phyloP scores from a whole-genome alignment of 164 flowering plant genomes.

The grape (Vitis vinifera) region ASM3070453v1 NC_081815.1:3473501-3474000 shows the following conservation, averaged over 20 bases:
- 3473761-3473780: not conserved
- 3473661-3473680: slow-evolving; percentile 65
- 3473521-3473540: slow-evolving; percentile 43
- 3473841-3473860: no score
- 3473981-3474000: slow-evolving; percentile 88
- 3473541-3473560: slow-evolving; percentile 51
- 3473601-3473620: slow-evolving; percentile 82
- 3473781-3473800: not conserved
- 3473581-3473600: slow-evolving; percentile 66
- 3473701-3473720: not conserved
- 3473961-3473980: slow-evolving; percentile 73
- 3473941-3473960: slow-evolving; percentile 67
- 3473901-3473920: not conserved
- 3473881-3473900: not conserved
- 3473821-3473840: no score
- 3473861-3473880: not conserved
- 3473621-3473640: slow-evolving; percentile 63
- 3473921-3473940: slow-evolving; percentile 33
- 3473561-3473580: slow-evolving; percentile 65
- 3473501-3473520: slow-evolving; percentile 82
- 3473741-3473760: not conserved
- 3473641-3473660: slow-evolving; percentile 56
- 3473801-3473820: not conserved
- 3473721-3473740: not conserved
- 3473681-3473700: slow-evolving; percentile 33